Percentiles rank a stretch among this genome's conserved stretches.
phyloP scores from a whole-genome alignment of 2,329 filamentous ascomycete genomes.

The Cadophora luteo-olivacea region DNA sequence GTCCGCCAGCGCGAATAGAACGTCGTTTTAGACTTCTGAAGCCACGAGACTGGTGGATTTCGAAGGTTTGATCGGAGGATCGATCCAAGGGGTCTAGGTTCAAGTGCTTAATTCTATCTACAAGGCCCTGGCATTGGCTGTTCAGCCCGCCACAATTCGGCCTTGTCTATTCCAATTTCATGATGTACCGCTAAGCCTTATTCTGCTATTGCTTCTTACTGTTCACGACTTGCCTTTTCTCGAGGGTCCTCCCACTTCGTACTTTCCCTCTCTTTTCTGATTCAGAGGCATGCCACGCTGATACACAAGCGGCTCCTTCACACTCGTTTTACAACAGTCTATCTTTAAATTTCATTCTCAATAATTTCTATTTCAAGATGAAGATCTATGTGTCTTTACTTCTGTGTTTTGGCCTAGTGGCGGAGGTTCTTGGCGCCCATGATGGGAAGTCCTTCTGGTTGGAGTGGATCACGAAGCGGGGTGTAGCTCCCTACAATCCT shows the following conservation, averaged over 20 bases:
- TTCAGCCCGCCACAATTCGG: constrained; percentile 16
- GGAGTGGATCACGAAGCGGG: constrained; percentile 33
- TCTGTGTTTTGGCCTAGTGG: constrained; percentile 16
- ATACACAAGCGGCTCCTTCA: constrained; percentile 18
- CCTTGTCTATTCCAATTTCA: constrained; percentile 4
- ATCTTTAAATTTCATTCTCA: constrained; percentile 16
- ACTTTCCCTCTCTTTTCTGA: background rate
- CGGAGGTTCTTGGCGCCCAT: constrained; percentile 17
- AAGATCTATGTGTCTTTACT: constrained; percentile 16
- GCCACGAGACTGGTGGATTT: constrained; percentile 4
- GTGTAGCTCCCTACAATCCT: constrained; percentile 32
- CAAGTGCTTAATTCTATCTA: background rate
- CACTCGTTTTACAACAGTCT: constrained; percentile 15
- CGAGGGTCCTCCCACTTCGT: constrained; percentile 10
- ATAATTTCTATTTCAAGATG: constrained; percentile 7
- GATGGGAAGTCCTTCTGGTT: constrained; percentile 29
- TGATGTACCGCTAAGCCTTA: background rate
- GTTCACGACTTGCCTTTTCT: constrained; percentile 9
- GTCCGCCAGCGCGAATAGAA: background rate
- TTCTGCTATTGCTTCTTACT: constrained; percentile 9
- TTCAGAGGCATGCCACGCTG: constrained; percentile 17
- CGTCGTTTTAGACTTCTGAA: constrained; percentile 4
- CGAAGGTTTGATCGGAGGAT: constrained; percentile 5
- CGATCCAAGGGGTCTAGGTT: background rate
- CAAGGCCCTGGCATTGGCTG: constrained; percentile 9